Conservation (phyloP, 1,284 basidiomycete species). For the Waitea zeae region DNA sequence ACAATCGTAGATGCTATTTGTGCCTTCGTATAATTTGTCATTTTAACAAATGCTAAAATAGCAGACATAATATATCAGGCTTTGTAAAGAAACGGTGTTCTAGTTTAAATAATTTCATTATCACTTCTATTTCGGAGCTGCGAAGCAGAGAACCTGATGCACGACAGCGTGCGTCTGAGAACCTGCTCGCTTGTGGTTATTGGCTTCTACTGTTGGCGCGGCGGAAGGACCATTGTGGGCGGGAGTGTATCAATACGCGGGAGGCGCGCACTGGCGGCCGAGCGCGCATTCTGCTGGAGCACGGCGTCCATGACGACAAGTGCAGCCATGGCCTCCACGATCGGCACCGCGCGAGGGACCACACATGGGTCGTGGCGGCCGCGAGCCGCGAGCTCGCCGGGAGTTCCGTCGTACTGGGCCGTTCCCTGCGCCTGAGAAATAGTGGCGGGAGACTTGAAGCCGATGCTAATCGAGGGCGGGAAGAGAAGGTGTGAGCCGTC, state of each 20-base stretch:
- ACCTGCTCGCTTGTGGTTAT: too few species aligned
- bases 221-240: constrained; percentile 65
- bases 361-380: constrained; percentile 98
- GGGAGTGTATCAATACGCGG: constrained; percentile 75
- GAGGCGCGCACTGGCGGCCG: constrained; percentile 42
- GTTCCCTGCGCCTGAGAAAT: constrained; percentile 89
- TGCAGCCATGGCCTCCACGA: constrained; percentile 96
- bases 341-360: constrained; percentile 92
- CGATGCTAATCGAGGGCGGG: constrained; percentile 36
- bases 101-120: background rate
- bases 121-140: background rate
- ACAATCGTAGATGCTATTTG: too few species aligned
- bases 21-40: too few species aligned
- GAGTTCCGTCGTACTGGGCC: constrained; percentile 82
- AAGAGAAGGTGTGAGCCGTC: too few species aligned
- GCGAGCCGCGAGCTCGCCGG: constrained; percentile 76
- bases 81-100: too few species aligned
- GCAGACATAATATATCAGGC: too few species aligned
- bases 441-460: constrained; percentile 97
- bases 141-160: background rate
- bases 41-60: too few species aligned
- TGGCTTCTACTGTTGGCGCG: background rate
- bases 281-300: constrained; percentile 73
- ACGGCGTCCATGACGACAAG: constrained; percentile 90
- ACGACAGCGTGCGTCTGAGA: background rate